Base-by-base conservation (phyloP, 495 filamentous ascomycete genomes). In the Penicillium manginii region DNA sequence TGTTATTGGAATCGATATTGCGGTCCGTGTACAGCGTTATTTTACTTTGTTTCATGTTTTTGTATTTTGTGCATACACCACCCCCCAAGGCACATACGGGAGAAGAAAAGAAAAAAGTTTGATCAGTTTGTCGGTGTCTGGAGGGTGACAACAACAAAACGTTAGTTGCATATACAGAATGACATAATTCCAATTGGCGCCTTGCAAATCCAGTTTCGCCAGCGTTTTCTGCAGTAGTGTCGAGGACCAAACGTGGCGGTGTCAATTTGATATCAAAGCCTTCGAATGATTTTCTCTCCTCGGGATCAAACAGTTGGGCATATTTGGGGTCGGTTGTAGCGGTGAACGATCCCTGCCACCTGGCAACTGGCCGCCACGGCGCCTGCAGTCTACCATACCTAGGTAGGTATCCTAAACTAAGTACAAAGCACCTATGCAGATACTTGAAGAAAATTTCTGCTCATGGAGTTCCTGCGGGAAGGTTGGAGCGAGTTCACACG, bases 221-320 rank as follows among this genome's bases (percentile, higher is more conserved):
- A 19, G 47, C 61, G 63, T 63, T 47, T 58, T 64, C 33, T 70
- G 62, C 67, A 68, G 57, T 70, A 70, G 65, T 53, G 65, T 21
- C 35, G 39, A 32, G 23, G 33, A 37, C 61, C 52, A 55, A 68
- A 68, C 65, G 60, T 70, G 65, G 67, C 67, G 67, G 67, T 70
- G 62, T 66, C 62, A 61, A 65, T 35, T 59, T 59, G 57, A 57
- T 61, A 66, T 66, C 57, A 49, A 43, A n/a, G 15, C 29, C 31
- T 33, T 26, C n/a, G 26, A 29, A 29, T 26, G 15, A 31, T n/a
- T 47, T 26, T 9, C 21, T 47, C 10, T 12, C 15, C 12, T 12
- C 7, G 26, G 45, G 12, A 21, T 22, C 45, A 21, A 45, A 7
- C 6, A 29, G 26, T 42, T 22, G 18, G 17, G 17, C 9, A 45